Base-by-base conservation (phyloP, 179 eudicot species). In the Kewa caespitosa region DNA sequence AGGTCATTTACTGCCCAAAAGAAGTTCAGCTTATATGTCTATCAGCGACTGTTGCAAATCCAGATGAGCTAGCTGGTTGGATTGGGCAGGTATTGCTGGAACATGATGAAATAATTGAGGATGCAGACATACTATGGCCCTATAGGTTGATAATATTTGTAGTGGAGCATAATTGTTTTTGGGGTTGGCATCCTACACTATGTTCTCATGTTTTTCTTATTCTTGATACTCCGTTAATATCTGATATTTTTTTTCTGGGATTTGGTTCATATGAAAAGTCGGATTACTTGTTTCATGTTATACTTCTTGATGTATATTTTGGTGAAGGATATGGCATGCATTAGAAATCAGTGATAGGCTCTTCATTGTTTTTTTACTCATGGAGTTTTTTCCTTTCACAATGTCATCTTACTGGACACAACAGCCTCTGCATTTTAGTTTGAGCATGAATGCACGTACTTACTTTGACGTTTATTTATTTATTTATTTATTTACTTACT, bases 61-160 rank as follows among this genome's bases (percentile, higher is more conserved):
- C 99, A 63, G 99, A 95, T 89, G 99, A 95, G 83, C 81, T 95
- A 84, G 95, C 97, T 85, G 99, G 98, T 76, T 95, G 99, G 99
- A 95, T 95, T 80, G 91, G 88, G 76, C 94, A 95, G 92, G 99
- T 93, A 89, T 68, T 72, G 46, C 69, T 28, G 65, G 27, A 37
- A 46, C 41, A 15, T 78, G 67, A 34, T 66, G 50, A 17, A 37
- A 39, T 42, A 25, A 70, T 60, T 65, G 34, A 14, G 20, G 68
- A 48, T 72, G 43, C 37, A 69, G 8, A 12, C 13, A 3, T 2
- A n/a, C 30, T 30, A 27, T 8, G 13, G 28, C 28, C 7, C 38
- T 7, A 32, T 69, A 38, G 66, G 67, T 20, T 32, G 37, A 41
- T 39, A 32, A 18, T 64, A 43, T n/a, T 20, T 14, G 38, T 68